phyloP scores from a whole-genome alignment of 257 asterid species.

The Voacanga thouarsii region DNA sequence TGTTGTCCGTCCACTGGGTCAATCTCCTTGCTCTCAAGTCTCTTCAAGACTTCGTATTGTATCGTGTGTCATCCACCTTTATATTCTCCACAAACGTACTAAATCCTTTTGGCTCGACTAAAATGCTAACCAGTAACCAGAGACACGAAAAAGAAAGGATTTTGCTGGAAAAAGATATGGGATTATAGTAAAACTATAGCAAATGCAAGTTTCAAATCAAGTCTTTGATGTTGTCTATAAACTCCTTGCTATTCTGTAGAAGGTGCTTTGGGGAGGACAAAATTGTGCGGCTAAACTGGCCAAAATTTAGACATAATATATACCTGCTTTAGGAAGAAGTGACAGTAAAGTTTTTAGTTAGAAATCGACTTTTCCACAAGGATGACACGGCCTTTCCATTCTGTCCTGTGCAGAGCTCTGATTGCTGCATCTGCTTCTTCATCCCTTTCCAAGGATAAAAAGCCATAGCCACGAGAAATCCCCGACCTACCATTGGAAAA shows the following conservation, averaged over 20 bases:
- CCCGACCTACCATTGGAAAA: constrained; percentile 19
- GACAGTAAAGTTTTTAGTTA: not conserved
- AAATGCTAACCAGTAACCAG: too few relatives aligned
- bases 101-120: too few relatives aligned
- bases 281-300: not conserved
- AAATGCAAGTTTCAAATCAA: not conserved
- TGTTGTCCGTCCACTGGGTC: too few relatives aligned
- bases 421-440: constrained; percentile 33
- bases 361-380: constrained; percentile 24
- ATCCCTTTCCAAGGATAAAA: constrained; percentile 22
- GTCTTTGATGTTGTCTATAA: not conserved
- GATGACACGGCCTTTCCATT: constrained; percentile 23
- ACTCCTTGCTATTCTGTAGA: not conserved
- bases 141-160: too few relatives aligned
- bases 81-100: too few relatives aligned
- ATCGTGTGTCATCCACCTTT: too few relatives aligned
- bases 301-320: not conserved
- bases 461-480: constrained; percentile 26
- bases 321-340: not conserved
- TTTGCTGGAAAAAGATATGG: not conserved
- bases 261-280: not conserved
- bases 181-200: not conserved
- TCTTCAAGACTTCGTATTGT: not conserved
- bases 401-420: constrained; percentile 20
- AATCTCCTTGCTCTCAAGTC: too few relatives aligned